Conservation (phyloP, 345 rosid genomes). For the Mercurialis annua region DNA sequence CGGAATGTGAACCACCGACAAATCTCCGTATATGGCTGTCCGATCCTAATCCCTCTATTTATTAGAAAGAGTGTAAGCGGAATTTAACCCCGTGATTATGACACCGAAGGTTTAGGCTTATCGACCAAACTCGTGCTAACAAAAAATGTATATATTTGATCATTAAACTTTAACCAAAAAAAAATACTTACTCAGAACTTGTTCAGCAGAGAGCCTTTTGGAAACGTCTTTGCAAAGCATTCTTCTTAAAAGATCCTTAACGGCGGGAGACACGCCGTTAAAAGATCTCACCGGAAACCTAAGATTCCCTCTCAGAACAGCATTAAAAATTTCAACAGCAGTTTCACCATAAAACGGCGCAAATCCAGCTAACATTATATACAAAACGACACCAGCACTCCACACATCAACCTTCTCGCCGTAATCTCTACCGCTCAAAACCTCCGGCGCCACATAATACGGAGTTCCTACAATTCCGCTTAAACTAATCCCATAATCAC, state of each 20-base stretch:
- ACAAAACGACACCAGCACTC: slow-evolving; percentile 79
- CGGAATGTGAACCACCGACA: too few species aligned
- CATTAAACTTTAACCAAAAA: too few species aligned
- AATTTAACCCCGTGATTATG: too few species aligned
- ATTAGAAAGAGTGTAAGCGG: too few species aligned
- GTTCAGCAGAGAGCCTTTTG: slow-evolving; percentile 67
- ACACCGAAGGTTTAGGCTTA: too few species aligned
- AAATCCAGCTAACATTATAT: slow-evolving; percentile 65
- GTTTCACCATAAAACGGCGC: slow-evolving; percentile 80
- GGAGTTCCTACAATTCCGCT: slow-evolving; percentile 79
- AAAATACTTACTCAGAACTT: slow-evolving; percentile 58
- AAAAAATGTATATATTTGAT: too few species aligned
- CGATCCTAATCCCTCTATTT: too few species aligned
- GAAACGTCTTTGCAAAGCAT: slow-evolving; percentile 76
- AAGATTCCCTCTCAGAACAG: slow-evolving; percentile 61
- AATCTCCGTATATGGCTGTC: too few species aligned
- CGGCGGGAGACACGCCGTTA: slow-evolving; percentile 42
- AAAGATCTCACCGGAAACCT: slow-evolving; percentile 58
- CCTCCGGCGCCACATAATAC: slow-evolving; percentile 84
- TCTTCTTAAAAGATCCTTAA: slow-evolving; percentile 70
- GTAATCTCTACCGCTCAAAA: slow-evolving; percentile 60
- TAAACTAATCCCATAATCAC: slow-evolving; percentile 21
- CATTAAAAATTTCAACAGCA: slow-evolving; percentile 59
- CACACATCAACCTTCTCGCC: slow-evolving; percentile 77
- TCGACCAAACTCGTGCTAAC: too few species aligned